A percentile compares a stretch with the other conserved stretches of the same genome.
phyloP scores from a whole-genome alignment of 2,329 filamentous ascomycete species.

The Trichocomaceae sp. region DNA sequence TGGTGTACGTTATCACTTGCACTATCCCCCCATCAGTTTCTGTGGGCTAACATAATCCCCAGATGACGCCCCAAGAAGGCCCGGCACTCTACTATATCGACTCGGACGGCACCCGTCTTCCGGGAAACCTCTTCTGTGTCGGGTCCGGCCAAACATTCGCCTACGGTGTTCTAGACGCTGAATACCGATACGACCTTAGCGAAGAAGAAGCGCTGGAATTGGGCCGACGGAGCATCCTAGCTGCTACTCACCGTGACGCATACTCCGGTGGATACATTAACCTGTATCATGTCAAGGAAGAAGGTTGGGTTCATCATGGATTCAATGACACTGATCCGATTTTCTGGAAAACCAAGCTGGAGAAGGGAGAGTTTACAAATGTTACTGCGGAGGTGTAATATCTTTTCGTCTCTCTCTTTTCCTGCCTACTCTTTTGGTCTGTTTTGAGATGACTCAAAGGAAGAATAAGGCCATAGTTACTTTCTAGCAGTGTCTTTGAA shows the following conservation, averaged over 20 bases:
- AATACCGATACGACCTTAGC: slow-evolving; percentile 84
- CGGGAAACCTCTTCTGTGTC: slow-evolving; percentile 96
- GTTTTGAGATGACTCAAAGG: not conserved
- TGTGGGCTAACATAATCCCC: not conserved
- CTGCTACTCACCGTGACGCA: slow-evolving; percentile 94
- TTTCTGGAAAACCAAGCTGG: slow-evolving; percentile 98
- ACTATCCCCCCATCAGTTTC: slow-evolving; percentile 49
- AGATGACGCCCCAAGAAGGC: slow-evolving; percentile 68
- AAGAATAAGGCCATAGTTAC: not conserved
- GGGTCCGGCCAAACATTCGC: slow-evolving; percentile 98
- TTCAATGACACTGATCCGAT: slow-evolving; percentile 98
- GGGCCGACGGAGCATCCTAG: slow-evolving; percentile 84
- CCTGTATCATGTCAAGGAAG: slow-evolving; percentile 97
- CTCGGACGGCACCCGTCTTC: slow-evolving; percentile 84
- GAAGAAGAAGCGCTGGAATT: slow-evolving; percentile 87
- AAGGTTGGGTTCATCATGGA: slow-evolving; percentile 97
- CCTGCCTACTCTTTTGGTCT: not conserved
- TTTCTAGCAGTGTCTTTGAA: not conserved
- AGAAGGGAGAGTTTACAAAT: slow-evolving; percentile 97
- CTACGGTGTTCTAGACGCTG: slow-evolving; percentile 93
- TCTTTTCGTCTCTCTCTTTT: no score
- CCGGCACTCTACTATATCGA: slow-evolving; percentile 99
- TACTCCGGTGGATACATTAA: slow-evolving; percentile 99
- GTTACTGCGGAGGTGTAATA: slow-evolving; percentile 65
- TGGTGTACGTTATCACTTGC: slow-evolving; percentile 71